Conservation (phyloP, 495 filamentous ascomycete species). For the Xylaria venustula region DNA sequence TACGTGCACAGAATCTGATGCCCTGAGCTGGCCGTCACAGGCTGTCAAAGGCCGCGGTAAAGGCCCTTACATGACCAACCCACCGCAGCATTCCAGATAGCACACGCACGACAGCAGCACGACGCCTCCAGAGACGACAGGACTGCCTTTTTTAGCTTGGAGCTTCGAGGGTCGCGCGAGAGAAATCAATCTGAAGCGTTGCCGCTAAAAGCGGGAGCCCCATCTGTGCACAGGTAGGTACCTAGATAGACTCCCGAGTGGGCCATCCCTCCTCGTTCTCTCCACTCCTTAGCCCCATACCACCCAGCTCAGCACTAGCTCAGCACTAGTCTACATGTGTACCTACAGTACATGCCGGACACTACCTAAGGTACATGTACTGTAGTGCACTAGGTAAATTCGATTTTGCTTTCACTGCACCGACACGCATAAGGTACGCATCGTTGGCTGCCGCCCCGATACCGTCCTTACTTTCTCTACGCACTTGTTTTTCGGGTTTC, state of each 20-base stretch:
- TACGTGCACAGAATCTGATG: too few relatives aligned
- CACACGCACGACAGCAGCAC: neutral
- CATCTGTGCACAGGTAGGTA: neutral
- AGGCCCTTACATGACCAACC: neutral
- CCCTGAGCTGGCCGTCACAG: too few relatives aligned
- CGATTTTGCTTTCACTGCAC: too few relatives aligned
- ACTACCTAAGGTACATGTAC: too few relatives aligned
- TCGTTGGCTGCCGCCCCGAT: too few relatives aligned
- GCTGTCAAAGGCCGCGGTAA: too few relatives aligned
- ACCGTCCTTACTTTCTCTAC: too few relatives aligned
- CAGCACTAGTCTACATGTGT: too few relatives aligned
- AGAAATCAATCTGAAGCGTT: neutral
- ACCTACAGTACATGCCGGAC: neutral
- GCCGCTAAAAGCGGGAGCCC: conserved; percentile 19
- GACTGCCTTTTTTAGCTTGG: neutral
- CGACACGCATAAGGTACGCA: too few relatives aligned
- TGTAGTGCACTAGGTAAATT: too few relatives aligned
- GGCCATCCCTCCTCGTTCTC: neutral
- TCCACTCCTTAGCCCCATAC: neutral
- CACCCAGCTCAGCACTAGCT: too few relatives aligned
- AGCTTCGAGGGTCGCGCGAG: neutral
- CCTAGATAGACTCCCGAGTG: neutral
- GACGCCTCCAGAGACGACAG: neutral
- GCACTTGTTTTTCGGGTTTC: too few relatives aligned
- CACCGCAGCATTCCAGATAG: neutral